Base-by-base conservation (phyloP, 2,329 filamentous ascomycete genomes). In the Aspergillus aculeatus region DNA sequence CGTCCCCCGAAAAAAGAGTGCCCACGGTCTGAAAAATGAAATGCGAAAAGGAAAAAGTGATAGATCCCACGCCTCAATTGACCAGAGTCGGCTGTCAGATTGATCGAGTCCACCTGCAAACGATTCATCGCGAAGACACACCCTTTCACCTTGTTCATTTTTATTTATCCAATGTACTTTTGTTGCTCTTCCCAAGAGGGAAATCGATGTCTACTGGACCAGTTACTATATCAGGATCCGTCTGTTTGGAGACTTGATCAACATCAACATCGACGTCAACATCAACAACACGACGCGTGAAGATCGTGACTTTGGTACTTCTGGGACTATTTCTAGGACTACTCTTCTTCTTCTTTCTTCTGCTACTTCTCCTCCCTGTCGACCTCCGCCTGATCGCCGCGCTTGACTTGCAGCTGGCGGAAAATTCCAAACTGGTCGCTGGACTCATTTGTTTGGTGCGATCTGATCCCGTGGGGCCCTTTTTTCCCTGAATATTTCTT, bases 331-430 rank as follows among this genome's bases (percentile, higher is more conserved):
- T 16, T 48, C 50, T 50, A 31, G 32, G 19, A 41, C 14, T 26
- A 11, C 47, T 16, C 41, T 48, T 23, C 35, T 50, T 31, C 55
- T 32, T 59, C 49, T 24, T 24, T 19, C 24, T 31, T 31, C 38
- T 54, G 47, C 50, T 55, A 24, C 57, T 48, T 50, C 14, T 57
- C 54, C 62, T 63, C 60, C 56, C 54, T 41, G 57, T 64, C 59
- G 64, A 35, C 62, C 63, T 67, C 65, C 64, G 65, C 64, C 65
- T 67, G 65, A 67, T 66, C 64, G 59, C 54, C 60, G 56, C 60
- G 56, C 49, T 66, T 65, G 62, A 65, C 65, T 63, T 56, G 61
- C 62, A 62, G 59, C 50, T 59, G 47, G 47, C 53, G 51, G 57
- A 57, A 56, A 48, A 60, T 61, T 61, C 54, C 58, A 60, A 61